Percentiles rank a stretch among this genome's conserved stretches.
Evolutionary conservation across 352 stramenopile species (phyloP).

Genomic region (Pythium pectinolyticum): DNA sequence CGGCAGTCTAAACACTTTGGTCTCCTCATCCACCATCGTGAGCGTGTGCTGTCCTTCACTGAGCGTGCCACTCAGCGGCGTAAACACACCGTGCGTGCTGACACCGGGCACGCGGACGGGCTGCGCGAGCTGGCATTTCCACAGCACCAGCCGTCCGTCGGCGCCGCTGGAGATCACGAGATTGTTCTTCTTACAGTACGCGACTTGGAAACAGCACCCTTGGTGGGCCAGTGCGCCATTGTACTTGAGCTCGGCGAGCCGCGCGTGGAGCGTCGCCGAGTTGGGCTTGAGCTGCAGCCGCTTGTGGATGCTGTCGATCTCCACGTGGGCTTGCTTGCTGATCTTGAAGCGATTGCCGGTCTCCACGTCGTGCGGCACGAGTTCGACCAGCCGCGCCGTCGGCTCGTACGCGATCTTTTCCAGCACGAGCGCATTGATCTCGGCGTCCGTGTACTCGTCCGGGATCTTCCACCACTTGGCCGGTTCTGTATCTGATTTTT

Average conservation of each 20-base stretch:
- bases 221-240: conserved; percentile 49
- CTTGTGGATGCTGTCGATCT: conserved; percentile 59
- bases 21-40: conserved; percentile 33
- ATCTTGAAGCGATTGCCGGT: conserved; percentile 72
- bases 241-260: conserved; percentile 55
- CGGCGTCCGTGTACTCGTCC: conserved; percentile 56
- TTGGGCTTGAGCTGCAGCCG: conserved; percentile 50
- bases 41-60: conserved; percentile 53
- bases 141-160: conserved; percentile 54
- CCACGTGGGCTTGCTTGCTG: conserved; percentile 45
- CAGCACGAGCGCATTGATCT: conserved; percentile 62
- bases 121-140: conserved; percentile 52
- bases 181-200: conserved; percentile 57
- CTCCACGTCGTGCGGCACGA: conserved; percentile 61
- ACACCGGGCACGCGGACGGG: conserved; percentile 58
- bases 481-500: conserved; percentile 42
- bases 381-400: conserved; percentile 53
- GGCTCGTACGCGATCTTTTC: conserved; percentile 64
- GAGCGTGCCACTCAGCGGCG: conserved; percentile 44
- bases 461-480: conserved; percentile 80
- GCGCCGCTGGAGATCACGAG: conserved; percentile 51
- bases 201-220: conserved; percentile 43
- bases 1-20: conserved; percentile 43
- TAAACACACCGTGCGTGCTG: conserved; percentile 58
- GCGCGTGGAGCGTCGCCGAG: conserved; percentile 37